Conservation (phyloP, 2,329 filamentous ascomycete genomes). For the Diaporthe sp. region DNA sequence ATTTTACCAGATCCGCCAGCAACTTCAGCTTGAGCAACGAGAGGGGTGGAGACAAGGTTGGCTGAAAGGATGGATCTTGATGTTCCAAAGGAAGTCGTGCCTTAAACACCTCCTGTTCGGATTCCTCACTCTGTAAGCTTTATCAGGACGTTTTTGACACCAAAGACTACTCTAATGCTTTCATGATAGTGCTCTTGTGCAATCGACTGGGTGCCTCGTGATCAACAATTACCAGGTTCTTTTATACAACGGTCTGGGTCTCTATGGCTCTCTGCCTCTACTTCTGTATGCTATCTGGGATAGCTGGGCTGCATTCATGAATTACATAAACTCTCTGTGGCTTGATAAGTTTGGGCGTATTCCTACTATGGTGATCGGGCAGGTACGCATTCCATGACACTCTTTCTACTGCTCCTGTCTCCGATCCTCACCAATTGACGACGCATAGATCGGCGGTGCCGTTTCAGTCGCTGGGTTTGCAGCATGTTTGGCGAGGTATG, state of each 20-base stretch:
- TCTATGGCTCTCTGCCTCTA: conserved; percentile 26
- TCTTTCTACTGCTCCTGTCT: fast-evolving
- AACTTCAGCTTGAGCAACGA: conserved; percentile 1
- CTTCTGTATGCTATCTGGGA: conserved; percentile 36
- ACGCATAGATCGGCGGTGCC: neutral
- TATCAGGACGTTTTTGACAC: too few relatives aligned
- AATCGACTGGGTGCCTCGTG: conserved; percentile 1
- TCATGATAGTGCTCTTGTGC: neutral
- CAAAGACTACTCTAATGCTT: neutral
- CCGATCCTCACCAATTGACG: neutral
- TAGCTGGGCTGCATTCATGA: conserved; percentile 37
- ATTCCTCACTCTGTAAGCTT: neutral
- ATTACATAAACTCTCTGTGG: conserved; percentile 28
- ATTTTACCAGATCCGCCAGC: conserved; percentile 7
- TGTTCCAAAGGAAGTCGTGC: neutral
- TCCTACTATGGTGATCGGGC: neutral
- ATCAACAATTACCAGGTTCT: conserved; percentile 17
- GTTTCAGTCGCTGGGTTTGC: neutral
- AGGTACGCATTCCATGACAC: neutral
- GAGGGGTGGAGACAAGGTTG: conserved; percentile 13
- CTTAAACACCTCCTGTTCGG: conserved; percentile 2
- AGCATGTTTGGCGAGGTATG: conserved; percentile 11
- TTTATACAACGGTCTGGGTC: neutral
- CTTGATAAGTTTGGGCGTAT: conserved; percentile 26
- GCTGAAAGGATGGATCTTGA: neutral